Base-by-base conservation (phyloP, 805 yeast species). In the Ogataea haglerorum region DNA sequence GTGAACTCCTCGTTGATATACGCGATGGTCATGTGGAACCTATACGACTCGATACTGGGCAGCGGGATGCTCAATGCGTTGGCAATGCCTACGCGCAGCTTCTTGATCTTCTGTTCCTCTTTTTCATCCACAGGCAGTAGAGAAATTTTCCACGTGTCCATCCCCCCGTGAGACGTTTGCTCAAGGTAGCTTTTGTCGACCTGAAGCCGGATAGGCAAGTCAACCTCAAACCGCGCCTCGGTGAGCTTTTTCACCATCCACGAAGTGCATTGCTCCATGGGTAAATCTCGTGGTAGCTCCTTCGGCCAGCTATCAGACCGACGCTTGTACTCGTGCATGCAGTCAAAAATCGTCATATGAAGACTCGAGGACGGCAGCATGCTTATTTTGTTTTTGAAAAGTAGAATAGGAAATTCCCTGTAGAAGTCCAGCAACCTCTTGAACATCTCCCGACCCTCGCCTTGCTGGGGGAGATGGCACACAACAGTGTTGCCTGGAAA, bases 131-230 rank as follows among this genome's bases (percentile, higher is more conserved):
- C 10, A 2, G 53, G 53, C 10, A 39, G 13, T 18, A 49, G 28
- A 9, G 39, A 46, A 16, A 49, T 38, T 29, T 49, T 49, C 53
- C 53, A 49, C 10, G 53, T 49, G 17, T 46, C 53, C 45, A 37
- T 38, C 3, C 46, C 40, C 12, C 47, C 46, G 18, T 49, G 49
- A 2, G 15, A 16, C 9, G 32, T n/a, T 28, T 47, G 37, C 25
- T 40, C 45, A 12, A 37, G 35, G 35, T 38, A 45, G 21, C 35
- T 23, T n/a, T 13, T 15, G 32, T 47, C 51, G 14, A 40, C 45
- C 14, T 36, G 40, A 25, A 49, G 26, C 28, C 35, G 37, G n/a
- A 49, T 40, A 12, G 53, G 53, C 23, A 47, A 39, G 5, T 43
- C 43, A 5, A 49, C 24, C 8, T 34, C 26, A 14, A 43, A 36